A percentile compares a stretch with the other conserved stretches of the same genome.
phyloP scores from a whole-genome alignment of 805 yeast genomes.

The Blastobotrys mokoenaii region DNA sequence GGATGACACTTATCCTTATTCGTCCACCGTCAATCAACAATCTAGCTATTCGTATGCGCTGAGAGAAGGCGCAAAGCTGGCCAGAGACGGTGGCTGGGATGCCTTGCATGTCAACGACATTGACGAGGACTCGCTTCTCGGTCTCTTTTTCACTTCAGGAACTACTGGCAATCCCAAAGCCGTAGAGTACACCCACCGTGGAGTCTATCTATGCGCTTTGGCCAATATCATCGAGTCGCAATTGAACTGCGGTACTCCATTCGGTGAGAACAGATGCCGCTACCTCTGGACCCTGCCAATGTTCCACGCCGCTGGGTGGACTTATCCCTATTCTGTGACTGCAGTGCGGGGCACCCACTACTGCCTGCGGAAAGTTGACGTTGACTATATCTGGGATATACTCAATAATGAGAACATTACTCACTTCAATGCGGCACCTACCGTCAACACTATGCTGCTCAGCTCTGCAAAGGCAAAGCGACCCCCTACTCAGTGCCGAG shows the following conservation, averaged over 20 bases:
- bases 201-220: slow-evolving; percentile 27
- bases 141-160: slow-evolving; percentile 28
- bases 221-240: slow-evolving; percentile 26
- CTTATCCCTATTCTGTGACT: slow-evolving; percentile 31
- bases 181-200: slow-evolving; percentile 31
- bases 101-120: slow-evolving; percentile 16
- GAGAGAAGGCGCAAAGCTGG: slow-evolving; percentile 11
- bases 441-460: slow-evolving; percentile 29
- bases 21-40: not conserved
- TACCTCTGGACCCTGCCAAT: slow-evolving; percentile 33
- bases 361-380: slow-evolving; percentile 28
- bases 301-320: slow-evolving; percentile 33
- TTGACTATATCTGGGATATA: slow-evolving; percentile 27
- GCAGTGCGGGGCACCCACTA: slow-evolving; percentile 31
- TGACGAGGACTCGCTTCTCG: slow-evolving; percentile 19
- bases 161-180: slow-evolving; percentile 32
- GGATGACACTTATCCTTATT: not conserved
- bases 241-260: slow-evolving; percentile 22
- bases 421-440: slow-evolving; percentile 32
- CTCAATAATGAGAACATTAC: slow-evolving; percentile 22
- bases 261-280: slow-evolving; percentile 24
- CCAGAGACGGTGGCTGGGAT: slow-evolving; percentile 15
- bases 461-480: slow-evolving; percentile 23
- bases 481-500: slow-evolving; percentile 23
- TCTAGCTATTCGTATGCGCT: slow-evolving; percentile 12